phyloP scores from a whole-genome alignment of 1,139 yeast species.

The Suhomyces terraborum region DNA sequence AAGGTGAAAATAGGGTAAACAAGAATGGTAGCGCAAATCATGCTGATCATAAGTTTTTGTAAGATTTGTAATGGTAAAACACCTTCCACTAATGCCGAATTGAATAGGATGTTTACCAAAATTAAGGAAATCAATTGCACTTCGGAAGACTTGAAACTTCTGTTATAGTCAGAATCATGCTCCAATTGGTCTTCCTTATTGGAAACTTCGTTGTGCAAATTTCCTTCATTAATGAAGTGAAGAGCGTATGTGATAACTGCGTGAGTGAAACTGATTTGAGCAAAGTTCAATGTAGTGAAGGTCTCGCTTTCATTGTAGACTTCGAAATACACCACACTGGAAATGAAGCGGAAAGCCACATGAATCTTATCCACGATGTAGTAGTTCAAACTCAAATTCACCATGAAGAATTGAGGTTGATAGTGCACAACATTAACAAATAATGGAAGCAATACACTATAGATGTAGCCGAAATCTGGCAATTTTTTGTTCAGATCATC shows the following conservation, averaged over 20 bases:
- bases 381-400: constrained; percentile 41
- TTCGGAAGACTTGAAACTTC: constrained; percentile 38
- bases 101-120: constrained; percentile 36
- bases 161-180: constrained; percentile 9
- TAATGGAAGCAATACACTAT: constrained; percentile 38
- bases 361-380: constrained; percentile 38
- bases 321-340: constrained; percentile 32
- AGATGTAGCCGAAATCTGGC: constrained; percentile 45
- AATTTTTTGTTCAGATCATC: constrained; percentile 19
- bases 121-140: constrained; percentile 37
- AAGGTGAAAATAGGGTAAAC: constrained; percentile 15
- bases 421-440: constrained; percentile 26
- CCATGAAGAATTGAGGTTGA: constrained; percentile 28
- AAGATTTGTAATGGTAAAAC: constrained; percentile 34
- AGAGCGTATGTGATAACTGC: constrained; percentile 28
- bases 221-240: constrained; percentile 33
- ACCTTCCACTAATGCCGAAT: constrained; percentile 13
- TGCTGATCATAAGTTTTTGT: constrained; percentile 35
- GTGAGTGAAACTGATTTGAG: constrained; percentile 30
- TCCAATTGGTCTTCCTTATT: constrained; percentile 12
- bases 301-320: constrained; percentile 31
- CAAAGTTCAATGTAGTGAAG: constrained; percentile 23
- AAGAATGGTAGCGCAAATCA: constrained; percentile 24
- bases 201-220: constrained; percentile 5
- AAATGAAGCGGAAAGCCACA: constrained; percentile 31